Evolutionary conservation across 1,284 basidiomycete species (phyloP), one percentile per base, ranked within the genome.

Genomic region (Tilletia walkeri): DNA sequence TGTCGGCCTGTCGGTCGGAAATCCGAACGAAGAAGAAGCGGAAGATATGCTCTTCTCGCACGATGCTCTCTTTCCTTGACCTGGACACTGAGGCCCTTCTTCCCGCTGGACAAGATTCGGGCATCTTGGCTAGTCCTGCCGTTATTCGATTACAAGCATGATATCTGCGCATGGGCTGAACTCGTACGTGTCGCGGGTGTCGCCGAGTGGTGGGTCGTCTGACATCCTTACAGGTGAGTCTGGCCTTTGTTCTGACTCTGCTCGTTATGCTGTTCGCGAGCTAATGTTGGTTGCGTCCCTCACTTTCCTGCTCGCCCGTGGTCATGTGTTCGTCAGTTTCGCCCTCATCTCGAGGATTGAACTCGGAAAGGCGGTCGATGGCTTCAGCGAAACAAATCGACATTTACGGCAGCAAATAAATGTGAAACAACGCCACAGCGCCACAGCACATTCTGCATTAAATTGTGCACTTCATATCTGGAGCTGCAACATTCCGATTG

Each of bases 41-140:
- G 95, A 97, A 78, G 95, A 96, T 84, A 88, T 89, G 85, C 88
- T 98, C 18, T 84, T 94, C 24, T 89, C 91, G 59, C 97, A 97
- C 84, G 91, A 95, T 9, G 88, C 93, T 0, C 76, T 94, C 1
- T 77, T 97, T 9, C 88, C 89, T 0, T 87, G 90, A 88, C 88
- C 71, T 88, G 89, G 54, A 88, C 92, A 24, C 82, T 97, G 39
- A 94, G 92, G 24, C 93, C 94, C 79, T 85, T 87, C 67, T 92
- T 92, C 82, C 14, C 69, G 36, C 18, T 63, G 45, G 45, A 70
- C n/a, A 89, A 89, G 38, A 18, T 61, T 12, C 12, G n/a, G 30
- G 48, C 12, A 50, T 82, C n/a, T 78, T 90, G 24, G 90, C 93
- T 1, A 88, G 91, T 0, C 91, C 95, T 0, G 90, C 94, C 0